Percentiles rank a stretch among this genome's conserved stretches.
Conservation (phyloP, 2,329 filamentous ascomycete species). For the Xylariaceae sp. region DNA sequence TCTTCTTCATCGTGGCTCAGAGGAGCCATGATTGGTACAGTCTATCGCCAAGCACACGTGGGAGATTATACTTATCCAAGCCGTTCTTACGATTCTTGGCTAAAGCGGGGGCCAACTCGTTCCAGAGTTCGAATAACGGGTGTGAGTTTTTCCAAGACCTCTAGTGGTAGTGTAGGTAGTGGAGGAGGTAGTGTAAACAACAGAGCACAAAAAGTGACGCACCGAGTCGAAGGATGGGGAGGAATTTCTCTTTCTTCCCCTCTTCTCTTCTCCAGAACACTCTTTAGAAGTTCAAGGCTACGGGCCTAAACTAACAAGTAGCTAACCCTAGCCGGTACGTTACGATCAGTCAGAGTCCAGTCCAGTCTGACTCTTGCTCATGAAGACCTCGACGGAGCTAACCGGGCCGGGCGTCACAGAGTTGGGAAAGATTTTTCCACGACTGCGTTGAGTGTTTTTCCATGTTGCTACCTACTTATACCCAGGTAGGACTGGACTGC, state of each 20-base stretch:
- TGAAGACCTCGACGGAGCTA: background rate
- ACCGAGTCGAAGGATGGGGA: background rate
- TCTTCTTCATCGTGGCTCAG: background rate
- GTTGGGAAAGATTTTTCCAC: background rate
- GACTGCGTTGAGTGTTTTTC: background rate
- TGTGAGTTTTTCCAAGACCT: background rate
- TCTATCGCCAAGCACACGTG: background rate
- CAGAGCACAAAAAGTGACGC: background rate
- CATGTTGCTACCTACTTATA: no score
- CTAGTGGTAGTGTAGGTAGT: background rate
- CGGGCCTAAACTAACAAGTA: background rate
- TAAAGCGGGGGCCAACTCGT: background rate
- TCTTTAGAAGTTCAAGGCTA: background rate
- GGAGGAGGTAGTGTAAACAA: background rate
- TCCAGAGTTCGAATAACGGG: background rate
- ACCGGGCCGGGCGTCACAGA: background rate
- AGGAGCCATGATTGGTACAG: background rate
- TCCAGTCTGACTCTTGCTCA: background rate
- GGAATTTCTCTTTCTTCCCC: background rate
- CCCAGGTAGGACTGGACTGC: background rate
- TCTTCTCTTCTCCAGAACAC: background rate
- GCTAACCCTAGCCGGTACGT: background rate
- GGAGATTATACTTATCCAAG: no score
- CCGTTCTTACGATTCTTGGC: background rate
- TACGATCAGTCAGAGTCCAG: background rate